A percentile compares a stretch with the other conserved stretches of the same genome.
These are phyloP conservation scores for Umbellularia californica DNA, from an alignment of 164 flowering plant genomes.

Conservation along the genomic window DNA sequence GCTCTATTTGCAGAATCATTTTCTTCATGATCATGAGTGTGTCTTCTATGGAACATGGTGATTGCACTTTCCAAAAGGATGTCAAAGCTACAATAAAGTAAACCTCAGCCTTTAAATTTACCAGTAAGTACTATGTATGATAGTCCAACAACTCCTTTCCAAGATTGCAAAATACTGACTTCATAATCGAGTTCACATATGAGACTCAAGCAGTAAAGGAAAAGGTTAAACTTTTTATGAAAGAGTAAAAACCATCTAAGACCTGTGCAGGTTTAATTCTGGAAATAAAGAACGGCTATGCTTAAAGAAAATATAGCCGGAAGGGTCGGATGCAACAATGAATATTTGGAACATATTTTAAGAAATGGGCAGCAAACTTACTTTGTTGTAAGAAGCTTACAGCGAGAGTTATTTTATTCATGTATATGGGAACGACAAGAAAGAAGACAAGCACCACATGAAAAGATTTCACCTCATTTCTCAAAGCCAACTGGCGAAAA, in stretches of 20 bases:
- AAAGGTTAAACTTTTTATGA: not conserved
- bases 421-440: not conserved
- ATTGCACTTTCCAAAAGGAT: constrained; percentile 3
- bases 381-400: not conserved
- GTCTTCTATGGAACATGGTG: constrained; percentile 56
- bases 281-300: not conserved
- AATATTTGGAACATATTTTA: not conserved
- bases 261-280: not conserved
- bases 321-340: not conserved
- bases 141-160: not conserved
- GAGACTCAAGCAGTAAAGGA: not conserved
- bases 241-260: not conserved
- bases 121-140: not conserved
- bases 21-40: constrained; percentile 38
- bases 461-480: not conserved
- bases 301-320: not conserved
- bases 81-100: constrained; percentile 6
- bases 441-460: not conserved
- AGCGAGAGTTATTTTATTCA: not conserved
- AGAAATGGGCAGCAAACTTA: not conserved
- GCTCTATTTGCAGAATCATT: constrained; percentile 31
- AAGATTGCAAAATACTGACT: not conserved
- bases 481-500: not conserved
- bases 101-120: constrained; percentile 4
- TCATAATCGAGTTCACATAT: not conserved